A percentile compares a stretch with the other conserved stretches of the same genome.
These are phyloP conservation scores for Sarocladium strictum DNA, from an alignment of 2,329 filamentous ascomycete species.

Conservation along the genomic window DNA sequence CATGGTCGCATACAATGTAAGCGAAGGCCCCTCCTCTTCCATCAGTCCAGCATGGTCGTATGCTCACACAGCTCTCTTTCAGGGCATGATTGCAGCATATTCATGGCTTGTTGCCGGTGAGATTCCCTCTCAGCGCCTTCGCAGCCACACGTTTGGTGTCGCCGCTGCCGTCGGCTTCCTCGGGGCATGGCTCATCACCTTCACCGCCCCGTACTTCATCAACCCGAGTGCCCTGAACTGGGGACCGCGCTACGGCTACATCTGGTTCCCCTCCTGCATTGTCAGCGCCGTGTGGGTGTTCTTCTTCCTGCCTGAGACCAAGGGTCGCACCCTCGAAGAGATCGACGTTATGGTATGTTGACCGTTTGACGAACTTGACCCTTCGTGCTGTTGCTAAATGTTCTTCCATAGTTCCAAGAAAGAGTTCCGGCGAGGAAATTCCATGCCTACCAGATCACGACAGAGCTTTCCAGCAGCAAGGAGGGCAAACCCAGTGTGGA, in stretches of 20 bases:
- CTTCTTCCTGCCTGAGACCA: conserved; percentile 49
- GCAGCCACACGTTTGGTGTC: conserved; percentile 5
- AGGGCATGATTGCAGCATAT: conserved; percentile 7
- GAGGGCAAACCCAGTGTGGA: not conserved
- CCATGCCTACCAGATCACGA: not conserved
- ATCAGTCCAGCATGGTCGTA: not conserved
- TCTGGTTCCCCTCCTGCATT: conserved; percentile 26
- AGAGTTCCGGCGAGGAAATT: conserved; percentile 2
- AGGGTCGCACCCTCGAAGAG: conserved; percentile 46
- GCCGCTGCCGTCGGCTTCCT: conserved; percentile 5
- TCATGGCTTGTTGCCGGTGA: conserved; percentile 7
- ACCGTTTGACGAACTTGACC: not conserved
- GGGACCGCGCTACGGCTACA: conserved; percentile 25
- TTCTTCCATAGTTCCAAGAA: not conserved
- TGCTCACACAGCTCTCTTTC: no score
- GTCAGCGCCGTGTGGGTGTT: conserved; percentile 41
- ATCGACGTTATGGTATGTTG: conserved; percentile 35
- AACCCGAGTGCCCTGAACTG: conserved; percentile 25
- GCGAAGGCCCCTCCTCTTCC: not conserved
- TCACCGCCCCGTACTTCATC: conserved; percentile 26
- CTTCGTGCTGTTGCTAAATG: not conserved
- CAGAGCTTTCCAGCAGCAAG: not conserved
- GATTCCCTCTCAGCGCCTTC: conserved; percentile 5
- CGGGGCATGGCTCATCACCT: conserved; percentile 7
- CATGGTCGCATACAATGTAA: conserved; percentile 6